A percentile compares a stretch with the other conserved stretches of the same genome.
phyloP scores from a whole-genome alignment of 2,329 filamentous ascomycete genomes.

The Neofusicoccum cordaticola region DNA sequence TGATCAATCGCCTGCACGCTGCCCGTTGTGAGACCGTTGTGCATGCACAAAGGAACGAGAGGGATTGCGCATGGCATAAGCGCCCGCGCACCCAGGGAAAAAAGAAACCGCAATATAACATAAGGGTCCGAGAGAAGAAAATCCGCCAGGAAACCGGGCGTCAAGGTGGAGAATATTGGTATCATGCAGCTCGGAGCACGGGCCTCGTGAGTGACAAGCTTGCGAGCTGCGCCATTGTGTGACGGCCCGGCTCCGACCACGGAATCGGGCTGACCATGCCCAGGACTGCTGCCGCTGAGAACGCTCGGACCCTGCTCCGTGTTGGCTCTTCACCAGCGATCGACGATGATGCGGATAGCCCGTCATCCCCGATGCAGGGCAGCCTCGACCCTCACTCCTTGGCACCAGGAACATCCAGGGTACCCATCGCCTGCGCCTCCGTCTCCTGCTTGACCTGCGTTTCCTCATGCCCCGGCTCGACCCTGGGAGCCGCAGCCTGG shows the following conservation, averaged over 20 bases:
- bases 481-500: neutral
- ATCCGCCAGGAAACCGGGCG: neutral
- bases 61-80: slow-evolving; percentile 5
- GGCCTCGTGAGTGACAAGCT: neutral
- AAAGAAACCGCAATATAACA: neutral
- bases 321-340: neutral
- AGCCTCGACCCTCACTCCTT: slow-evolving; percentile 6
- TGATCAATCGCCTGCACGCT: neutral
- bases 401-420: slow-evolving; percentile 1
- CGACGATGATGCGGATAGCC: slow-evolving; percentile 9
- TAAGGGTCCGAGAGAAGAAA: neutral
- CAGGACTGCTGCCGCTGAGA: neutral
- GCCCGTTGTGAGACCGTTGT: neutral
- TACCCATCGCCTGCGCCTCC: neutral
- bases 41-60: neutral
- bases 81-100: neutral
- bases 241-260: neutral
- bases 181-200: neutral
- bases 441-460: neutral
- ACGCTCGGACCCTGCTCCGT: neutral
- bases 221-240: slow-evolving; percentile 4
- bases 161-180: neutral
- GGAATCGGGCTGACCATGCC: neutral
- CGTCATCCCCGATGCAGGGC: slow-evolving; percentile 9
- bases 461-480: neutral